These are phyloP conservation scores for Fusarium xylarioides DNA, from an alignment of 2,329 filamentous ascomycete genomes.

Conservation along the genomic window DNA sequence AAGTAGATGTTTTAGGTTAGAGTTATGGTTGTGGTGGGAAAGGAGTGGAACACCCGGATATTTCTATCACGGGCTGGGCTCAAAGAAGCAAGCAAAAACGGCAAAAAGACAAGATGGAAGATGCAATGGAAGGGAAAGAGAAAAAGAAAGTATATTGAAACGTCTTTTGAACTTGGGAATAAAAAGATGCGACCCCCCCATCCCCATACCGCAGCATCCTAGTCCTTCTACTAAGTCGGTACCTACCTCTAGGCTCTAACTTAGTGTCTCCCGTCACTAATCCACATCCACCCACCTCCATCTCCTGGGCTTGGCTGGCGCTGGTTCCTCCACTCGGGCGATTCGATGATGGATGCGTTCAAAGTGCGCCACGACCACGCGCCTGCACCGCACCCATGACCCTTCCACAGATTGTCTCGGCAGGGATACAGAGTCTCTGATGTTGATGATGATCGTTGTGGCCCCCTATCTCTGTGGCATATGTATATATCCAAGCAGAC, in stretches of 20 bases:
- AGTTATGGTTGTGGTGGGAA: neutral
- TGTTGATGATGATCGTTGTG: conserved; percentile 8
- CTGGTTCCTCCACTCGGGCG: conserved; percentile 19
- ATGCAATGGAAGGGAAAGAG: conserved; percentile 5
- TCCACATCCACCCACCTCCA: neutral
- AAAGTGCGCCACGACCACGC: conserved; percentile 33
- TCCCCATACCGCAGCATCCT: neutral
- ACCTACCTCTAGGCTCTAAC: neutral
- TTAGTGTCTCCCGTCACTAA: neutral
- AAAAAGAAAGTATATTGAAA: conserved; percentile 8
- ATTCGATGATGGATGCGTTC: conserved; percentile 25
- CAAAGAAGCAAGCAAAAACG: neutral
- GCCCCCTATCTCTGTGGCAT: conserved; percentile 1
- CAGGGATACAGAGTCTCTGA: neutral
- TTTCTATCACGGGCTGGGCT: conserved; percentile 22
- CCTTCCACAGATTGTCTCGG: conserved; percentile 1
- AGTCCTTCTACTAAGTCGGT: neutral
- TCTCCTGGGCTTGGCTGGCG: neutral
- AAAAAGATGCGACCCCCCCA: conserved; percentile 24
- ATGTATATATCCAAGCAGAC: neutral
- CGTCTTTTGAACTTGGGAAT: conserved; percentile 20
- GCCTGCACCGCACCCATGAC: conserved; percentile 6
- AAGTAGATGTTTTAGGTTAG: neutral
- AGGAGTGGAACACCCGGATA: conserved; percentile 30
- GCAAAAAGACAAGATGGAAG: neutral